These are phyloP conservation scores for Gelatoporia subvermispora DNA, from an alignment of 768 basidiomycete species.

Conservation along the genomic window DNA sequence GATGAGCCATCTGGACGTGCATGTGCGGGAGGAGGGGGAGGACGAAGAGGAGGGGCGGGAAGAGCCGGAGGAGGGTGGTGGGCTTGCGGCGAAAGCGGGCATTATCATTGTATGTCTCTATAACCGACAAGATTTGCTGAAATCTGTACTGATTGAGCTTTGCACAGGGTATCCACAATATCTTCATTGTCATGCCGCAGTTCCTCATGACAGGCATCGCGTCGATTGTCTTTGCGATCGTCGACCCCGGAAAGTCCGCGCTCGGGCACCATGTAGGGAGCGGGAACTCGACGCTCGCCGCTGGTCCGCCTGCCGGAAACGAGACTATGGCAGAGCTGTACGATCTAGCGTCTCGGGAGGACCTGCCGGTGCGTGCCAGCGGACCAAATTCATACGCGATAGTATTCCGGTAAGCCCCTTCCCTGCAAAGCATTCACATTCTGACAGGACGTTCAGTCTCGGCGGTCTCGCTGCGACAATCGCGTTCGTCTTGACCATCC, in stretches of 20 bases:
- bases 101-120: slow-evolving; percentile 65
- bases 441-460: slow-evolving; percentile 33
- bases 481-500: slow-evolving; percentile 50
- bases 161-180: slow-evolving; percentile 85
- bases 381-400: slow-evolving; percentile 70
- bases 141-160: background rate
- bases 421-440: background rate
- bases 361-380: slow-evolving; percentile 19
- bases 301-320: slow-evolving; percentile 3
- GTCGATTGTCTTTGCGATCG: slow-evolving; percentile 79
- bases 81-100: slow-evolving; percentile 79
- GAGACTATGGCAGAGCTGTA: background rate
- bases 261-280: slow-evolving; percentile 2
- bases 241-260: slow-evolving; percentile 58
- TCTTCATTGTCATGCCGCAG: slow-evolving; percentile 91
- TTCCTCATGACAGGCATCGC: slow-evolving; percentile 87
- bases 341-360: background rate
- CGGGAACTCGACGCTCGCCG: slow-evolving; percentile 1
- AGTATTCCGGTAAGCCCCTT: slow-evolving; percentile 64
- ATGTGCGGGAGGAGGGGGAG: slow-evolving; percentile 13
- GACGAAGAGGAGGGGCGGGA: slow-evolving; percentile 15
- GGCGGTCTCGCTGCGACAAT: slow-evolving; percentile 52
- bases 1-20: slow-evolving; percentile 42
- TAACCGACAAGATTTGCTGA: background rate
- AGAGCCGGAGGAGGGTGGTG: slow-evolving; percentile 16